A percentile compares a stretch with the other conserved stretches of the same genome.
Conservation (phyloP, 805 yeast genomes). For the Wickerhamomyces alni region DNA sequence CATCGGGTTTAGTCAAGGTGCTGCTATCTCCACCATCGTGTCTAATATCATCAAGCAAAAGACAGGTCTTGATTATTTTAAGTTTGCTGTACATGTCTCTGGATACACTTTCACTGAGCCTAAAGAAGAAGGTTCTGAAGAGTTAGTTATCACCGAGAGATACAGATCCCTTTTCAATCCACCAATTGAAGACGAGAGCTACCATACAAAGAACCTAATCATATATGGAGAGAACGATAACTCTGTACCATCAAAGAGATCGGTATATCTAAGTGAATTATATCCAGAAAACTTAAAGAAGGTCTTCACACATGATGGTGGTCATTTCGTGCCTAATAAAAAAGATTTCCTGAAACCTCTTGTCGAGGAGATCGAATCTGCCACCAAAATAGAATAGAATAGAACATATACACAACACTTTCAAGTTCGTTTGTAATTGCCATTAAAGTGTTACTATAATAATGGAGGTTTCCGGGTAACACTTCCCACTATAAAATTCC, state of each 20-base stretch:
- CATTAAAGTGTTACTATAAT: too few species aligned
- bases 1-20: conserved; percentile 93
- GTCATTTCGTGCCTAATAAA: conserved; percentile 92
- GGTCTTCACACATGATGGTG: conserved; percentile 82
- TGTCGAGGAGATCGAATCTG: conserved; percentile 29
- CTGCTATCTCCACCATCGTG: conserved; percentile 73
- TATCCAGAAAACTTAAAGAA: conserved; percentile 43
- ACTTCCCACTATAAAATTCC: background rate
- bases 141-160: conserved; percentile 31
- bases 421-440: too few species aligned
- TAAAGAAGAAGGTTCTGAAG: conserved; percentile 23
- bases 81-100: conserved; percentile 72
- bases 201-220: conserved; percentile 50
- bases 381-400: background rate
- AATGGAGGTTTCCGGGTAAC: background rate
- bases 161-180: conserved; percentile 27
- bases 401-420: too few species aligned
- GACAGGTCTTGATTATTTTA: conserved; percentile 34
- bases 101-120: conserved; percentile 51
- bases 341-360: conserved; percentile 45
- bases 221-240: conserved; percentile 84
- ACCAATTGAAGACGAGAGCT: conserved; percentile 22
- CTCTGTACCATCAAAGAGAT: conserved; percentile 70
- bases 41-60: conserved; percentile 47
- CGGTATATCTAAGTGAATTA: conserved; percentile 50